These are phyloP conservation scores for Wickerhamomyces pijperi DNA, from an alignment of 805 yeast genomes.

Conservation along the genomic window DNA sequence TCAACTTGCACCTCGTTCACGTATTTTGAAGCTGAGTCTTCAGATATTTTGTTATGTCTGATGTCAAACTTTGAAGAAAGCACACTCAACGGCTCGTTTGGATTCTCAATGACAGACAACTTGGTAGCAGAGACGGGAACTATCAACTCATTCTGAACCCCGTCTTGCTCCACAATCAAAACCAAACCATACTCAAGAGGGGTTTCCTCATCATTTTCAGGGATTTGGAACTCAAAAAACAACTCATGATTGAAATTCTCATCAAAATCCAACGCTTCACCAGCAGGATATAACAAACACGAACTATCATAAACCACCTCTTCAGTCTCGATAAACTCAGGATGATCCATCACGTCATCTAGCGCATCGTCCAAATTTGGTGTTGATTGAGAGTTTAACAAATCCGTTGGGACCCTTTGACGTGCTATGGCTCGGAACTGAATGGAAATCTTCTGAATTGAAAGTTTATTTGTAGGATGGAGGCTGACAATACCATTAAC, in stretches of 20 bases:
- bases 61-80: too few species aligned
- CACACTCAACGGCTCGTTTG: too few species aligned
- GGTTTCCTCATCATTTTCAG: background rate
- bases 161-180: background rate
- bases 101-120: too few species aligned
- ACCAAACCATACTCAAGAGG: constrained; percentile 1
- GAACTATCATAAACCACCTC: background rate
- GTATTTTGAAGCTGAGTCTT: too few species aligned
- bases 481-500: background rate
- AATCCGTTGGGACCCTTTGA: background rate
- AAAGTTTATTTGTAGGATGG: background rate
- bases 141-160: too few species aligned
- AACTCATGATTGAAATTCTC: too few species aligned
- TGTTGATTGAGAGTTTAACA: background rate
- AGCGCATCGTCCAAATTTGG: background rate
- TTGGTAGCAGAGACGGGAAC: too few species aligned
- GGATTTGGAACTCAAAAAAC: constrained; percentile 5
- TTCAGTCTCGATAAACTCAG: background rate
- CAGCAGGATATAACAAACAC: background rate
- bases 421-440: background rate
- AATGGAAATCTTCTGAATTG: background rate
- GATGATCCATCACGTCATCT: background rate
- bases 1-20: too few species aligned
- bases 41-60: too few species aligned
- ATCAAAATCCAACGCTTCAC: too few species aligned